phyloP scores from a whole-genome alignment of 2,329 filamentous ascomycete species.

The Stachybotrys chartarum region DNA sequence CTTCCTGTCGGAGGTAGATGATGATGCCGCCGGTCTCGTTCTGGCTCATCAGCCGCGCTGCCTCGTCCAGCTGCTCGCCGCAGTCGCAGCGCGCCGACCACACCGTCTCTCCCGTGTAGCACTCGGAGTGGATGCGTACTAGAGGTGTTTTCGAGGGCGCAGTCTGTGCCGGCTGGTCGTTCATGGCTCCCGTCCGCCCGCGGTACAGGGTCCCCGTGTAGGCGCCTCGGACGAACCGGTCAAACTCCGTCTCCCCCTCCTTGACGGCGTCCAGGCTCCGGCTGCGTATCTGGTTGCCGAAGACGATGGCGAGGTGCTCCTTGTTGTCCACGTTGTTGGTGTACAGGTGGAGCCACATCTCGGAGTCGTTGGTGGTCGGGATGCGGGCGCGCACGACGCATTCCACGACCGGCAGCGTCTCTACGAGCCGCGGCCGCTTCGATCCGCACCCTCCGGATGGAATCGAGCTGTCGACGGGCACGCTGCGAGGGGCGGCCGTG shows the following conservation, averaged over 20 bases:
- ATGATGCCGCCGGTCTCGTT: conserved; percentile 73
- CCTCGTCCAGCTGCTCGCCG: conserved; percentile 95
- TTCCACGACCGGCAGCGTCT: conserved; percentile 74
- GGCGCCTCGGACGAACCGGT: conserved; percentile 89
- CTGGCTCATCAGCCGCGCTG: conserved; percentile 83
- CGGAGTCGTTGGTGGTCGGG: conserved; percentile 80
- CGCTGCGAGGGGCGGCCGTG: conserved; percentile 37
- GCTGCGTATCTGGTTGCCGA: conserved; percentile 77
- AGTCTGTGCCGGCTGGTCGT: conserved; percentile 16
- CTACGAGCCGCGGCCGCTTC: conserved; percentile 64
- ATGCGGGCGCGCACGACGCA: conserved; percentile 94
- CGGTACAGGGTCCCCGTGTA: conserved; percentile 86
- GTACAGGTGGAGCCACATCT: conserved; percentile 97
- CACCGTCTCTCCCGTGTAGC: conserved; percentile 96
- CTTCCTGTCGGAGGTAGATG: conserved; percentile 92
- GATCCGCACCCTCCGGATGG: conserved; percentile 52
- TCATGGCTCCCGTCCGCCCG: conserved; percentile 68
- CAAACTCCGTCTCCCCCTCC: conserved; percentile 75
- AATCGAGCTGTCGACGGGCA: conserved; percentile 53
- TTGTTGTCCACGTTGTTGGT: conserved; percentile 89
- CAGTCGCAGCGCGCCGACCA: conserved; percentile 98
- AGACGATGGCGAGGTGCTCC: conserved; percentile 95
- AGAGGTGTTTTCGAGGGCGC: conserved; percentile 45
- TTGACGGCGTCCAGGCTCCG: conserved; percentile 62
- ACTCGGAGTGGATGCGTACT: conserved; percentile 94